Percentiles rank a stretch among this genome's conserved stretches.
phyloP scores from a whole-genome alignment of 2,329 filamentous ascomycete genomes.

The Rachicladosporium sp. region DNA sequence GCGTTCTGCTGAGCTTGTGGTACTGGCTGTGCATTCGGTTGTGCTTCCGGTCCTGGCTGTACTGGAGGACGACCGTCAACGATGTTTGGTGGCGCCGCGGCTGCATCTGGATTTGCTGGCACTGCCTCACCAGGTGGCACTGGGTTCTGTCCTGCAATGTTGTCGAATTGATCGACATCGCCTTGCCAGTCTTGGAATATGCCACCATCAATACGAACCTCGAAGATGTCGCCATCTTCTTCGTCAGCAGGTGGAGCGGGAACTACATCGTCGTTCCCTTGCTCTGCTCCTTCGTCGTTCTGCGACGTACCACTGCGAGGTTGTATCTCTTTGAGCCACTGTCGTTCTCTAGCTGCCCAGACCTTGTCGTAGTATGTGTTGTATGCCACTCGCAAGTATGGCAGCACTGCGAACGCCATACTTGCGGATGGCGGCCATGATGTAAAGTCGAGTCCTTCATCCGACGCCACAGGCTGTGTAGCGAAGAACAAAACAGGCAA shows the following conservation, averaged over 20 bases:
- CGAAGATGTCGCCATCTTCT: constrained; percentile 21
- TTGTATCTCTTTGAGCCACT: constrained; percentile 52
- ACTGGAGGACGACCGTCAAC: constrained; percentile 7
- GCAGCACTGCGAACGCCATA: constrained; percentile 53
- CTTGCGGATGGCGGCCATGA: constrained; percentile 55
- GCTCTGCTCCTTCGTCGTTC: constrained; percentile 7
- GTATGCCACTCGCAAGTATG: constrained; percentile 53
- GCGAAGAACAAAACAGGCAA: constrained; percentile 51
- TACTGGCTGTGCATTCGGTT: constrained; percentile 5
- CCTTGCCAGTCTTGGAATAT: constrained; percentile 32
- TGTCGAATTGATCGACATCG: constrained; percentile 16
- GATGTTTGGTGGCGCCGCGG: constrained; percentile 8
- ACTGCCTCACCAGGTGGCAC: constrained; percentile 19
- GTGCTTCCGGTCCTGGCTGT: constrained; percentile 6
- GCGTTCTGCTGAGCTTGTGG: constrained; percentile 13
- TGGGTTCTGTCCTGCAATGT: constrained; percentile 14
- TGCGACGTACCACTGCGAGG: constrained; percentile 30
- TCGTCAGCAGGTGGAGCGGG: constrained; percentile 4
- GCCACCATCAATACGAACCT: constrained; percentile 24
- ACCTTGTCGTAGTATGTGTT: constrained; percentile 48
- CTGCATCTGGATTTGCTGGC: constrained; percentile 25
- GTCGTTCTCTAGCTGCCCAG: constrained; percentile 45
- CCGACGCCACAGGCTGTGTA: constrained; percentile 35
- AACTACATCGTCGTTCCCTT: constrained; percentile 5
- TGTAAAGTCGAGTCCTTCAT: constrained; percentile 38